A percentile compares a stretch with the other conserved stretches of the same genome.
These are phyloP conservation scores for Solanum dulcamara DNA, from an alignment of 257 asterid genomes.

Conservation along the genomic window DNA sequence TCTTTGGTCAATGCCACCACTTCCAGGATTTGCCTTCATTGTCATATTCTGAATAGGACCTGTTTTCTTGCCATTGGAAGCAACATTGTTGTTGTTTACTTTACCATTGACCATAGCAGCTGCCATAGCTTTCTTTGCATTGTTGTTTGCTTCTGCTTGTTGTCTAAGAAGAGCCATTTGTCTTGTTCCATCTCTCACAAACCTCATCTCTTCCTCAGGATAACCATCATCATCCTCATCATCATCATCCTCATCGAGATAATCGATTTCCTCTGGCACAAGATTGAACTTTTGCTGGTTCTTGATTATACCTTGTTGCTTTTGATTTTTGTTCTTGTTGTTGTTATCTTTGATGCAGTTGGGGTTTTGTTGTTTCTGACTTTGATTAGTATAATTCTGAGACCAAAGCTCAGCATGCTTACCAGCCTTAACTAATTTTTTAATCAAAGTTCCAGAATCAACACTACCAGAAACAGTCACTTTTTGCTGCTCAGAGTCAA, in stretches of 20 bases:
- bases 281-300: constrained; percentile 26
- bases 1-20: constrained; percentile 14
- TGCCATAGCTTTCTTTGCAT: constrained; percentile 19
- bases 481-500: constrained; percentile 56
- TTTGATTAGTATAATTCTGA: constrained; percentile 19
- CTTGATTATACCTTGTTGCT: constrained; percentile 20
- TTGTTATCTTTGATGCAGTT: constrained; percentile 18
- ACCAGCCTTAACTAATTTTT: constrained; percentile 45
- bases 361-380: constrained; percentile 43
- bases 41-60: constrained; percentile 18
- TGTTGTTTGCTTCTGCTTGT: constrained; percentile 18
- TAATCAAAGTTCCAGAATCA: constrained; percentile 39
- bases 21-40: constrained; percentile 12
- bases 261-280: not conserved
- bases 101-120: constrained; percentile 13
- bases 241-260: constrained; percentile 22
- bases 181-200: constrained; percentile 16
- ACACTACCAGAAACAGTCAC: constrained; percentile 51
- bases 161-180: constrained; percentile 41
- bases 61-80: constrained; percentile 13
- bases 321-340: constrained; percentile 22
- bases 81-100: constrained; percentile 8
- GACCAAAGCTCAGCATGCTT: constrained; percentile 74
- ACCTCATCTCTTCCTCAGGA: constrained; percentile 22
- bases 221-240: constrained; percentile 7